Evolutionary conservation across 2,329 filamentous ascomycete genomes (phyloP).

Genomic region (Lachnellula subtilissima): DNA sequence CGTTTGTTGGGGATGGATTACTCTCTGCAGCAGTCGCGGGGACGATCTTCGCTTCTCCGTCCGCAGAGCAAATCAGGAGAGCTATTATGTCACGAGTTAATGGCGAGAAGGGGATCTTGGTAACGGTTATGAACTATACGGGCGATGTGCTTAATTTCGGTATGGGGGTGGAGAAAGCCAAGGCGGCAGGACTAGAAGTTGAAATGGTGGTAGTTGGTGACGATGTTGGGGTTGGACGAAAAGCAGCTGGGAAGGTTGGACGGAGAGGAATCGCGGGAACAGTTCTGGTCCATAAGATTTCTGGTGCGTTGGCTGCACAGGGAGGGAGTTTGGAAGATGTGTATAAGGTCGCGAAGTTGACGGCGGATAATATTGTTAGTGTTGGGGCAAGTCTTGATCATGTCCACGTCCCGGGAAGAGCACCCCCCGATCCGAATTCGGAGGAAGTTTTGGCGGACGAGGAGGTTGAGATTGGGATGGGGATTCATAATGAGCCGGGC

Average conservation of each 20-base stretch:
- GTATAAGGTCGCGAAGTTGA: conserved; percentile 63
- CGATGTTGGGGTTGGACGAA: conserved; percentile 82
- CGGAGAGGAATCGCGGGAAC: conserved; percentile 87
- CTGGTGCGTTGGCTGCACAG: conserved; percentile 73
- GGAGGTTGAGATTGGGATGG: conserved; percentile 66
- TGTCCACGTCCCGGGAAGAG: conserved; percentile 86
- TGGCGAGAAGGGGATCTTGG: conserved; percentile 67
- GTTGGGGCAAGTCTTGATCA: conserved; percentile 83
- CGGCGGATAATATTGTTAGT: conserved; percentile 72
- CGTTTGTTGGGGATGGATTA: conserved; percentile 77
- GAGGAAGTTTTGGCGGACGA: conserved; percentile 51
- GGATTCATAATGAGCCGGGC: conserved; percentile 64
- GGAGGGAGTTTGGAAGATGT: conserved; percentile 68
- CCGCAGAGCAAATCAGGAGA: conserved; percentile 74
- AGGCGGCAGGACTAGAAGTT: conserved; percentile 68
- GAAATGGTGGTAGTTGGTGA: conserved; percentile 92
- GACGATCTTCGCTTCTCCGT: conserved; percentile 79
- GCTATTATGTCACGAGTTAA: conserved; percentile 72
- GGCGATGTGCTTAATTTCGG: conserved; percentile 89
- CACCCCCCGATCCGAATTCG: conserved; percentile 44
- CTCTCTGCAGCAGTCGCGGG: conserved; percentile 79
- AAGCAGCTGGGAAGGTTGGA: conserved; percentile 84
- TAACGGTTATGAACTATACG: conserved; percentile 96
- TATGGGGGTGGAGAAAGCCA: conserved; percentile 87
- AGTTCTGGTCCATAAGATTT: conserved; percentile 85